Conservation (phyloP, 495 filamentous ascomycete genomes). For the Ascodesmis nigricans region DNA sequence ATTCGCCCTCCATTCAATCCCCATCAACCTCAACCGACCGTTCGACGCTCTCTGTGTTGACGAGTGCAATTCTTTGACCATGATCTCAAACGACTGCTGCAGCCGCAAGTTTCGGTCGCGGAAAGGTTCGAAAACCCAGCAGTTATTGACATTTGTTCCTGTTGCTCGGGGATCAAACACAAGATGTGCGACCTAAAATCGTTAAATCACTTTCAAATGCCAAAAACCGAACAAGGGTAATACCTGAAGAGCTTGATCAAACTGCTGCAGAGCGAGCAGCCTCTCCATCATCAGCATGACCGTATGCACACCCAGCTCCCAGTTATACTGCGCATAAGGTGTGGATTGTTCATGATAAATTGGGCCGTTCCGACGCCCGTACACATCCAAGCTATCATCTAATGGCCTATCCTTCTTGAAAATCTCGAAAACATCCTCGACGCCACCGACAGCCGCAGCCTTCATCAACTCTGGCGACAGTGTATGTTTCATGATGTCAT, state of each 20-base stretch:
- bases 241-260: constrained; percentile 19
- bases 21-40: too few relatives aligned
- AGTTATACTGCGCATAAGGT: constrained; percentile 20
- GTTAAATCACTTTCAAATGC: too few relatives aligned
- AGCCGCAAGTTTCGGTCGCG: background rate
- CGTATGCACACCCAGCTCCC: constrained; percentile 22
- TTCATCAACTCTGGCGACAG: too few relatives aligned
- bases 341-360: background rate
- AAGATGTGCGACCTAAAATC: constrained; percentile 9
- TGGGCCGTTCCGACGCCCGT: background rate
- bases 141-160: constrained; percentile 1
- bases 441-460: too few relatives aligned
- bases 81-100: too few relatives aligned
- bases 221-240: too few relatives aligned
- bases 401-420: too few relatives aligned
- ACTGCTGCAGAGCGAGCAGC: constrained; percentile 14
- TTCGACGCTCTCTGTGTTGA: too few relatives aligned
- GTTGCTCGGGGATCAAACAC: constrained; percentile 20
- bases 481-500: too few relatives aligned
- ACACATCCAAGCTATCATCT: too few relatives aligned
- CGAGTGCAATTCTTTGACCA: too few relatives aligned
- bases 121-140: constrained; percentile 18
- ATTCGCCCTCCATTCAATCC: constrained; percentile 15
- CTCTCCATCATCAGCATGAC: constrained; percentile 10
- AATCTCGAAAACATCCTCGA: too few relatives aligned